Percentiles rank a stretch among this genome's conserved stretches.
These are phyloP conservation scores for Xylaria sp. DNA, from an alignment of 2,329 filamentous ascomycete species.

Conservation along the genomic window DNA sequence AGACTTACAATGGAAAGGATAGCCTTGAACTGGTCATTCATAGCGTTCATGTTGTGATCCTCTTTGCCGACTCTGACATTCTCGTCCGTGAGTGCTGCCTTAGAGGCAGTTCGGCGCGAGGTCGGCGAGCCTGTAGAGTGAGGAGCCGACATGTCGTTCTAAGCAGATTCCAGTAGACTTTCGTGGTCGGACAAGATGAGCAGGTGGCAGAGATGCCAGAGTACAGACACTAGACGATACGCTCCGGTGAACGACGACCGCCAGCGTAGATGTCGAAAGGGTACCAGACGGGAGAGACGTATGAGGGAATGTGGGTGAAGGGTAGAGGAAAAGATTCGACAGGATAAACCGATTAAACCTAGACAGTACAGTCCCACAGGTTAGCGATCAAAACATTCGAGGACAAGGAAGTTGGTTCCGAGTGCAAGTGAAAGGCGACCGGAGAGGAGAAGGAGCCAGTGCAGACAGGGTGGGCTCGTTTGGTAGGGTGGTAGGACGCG, in stretches of 20 bases:
- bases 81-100: constrained; percentile 34
- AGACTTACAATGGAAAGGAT: constrained; percentile 32
- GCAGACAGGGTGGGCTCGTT: background rate
- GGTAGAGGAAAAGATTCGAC: constrained; percentile 5
- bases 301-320: constrained; percentile 6
- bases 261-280: constrained; percentile 10
- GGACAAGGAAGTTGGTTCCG: constrained; percentile 13
- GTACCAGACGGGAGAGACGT: constrained; percentile 14
- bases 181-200: constrained; percentile 17
- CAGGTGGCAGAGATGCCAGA: constrained; percentile 30
- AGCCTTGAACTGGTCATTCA: constrained; percentile 29
- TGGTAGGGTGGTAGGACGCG: background rate
- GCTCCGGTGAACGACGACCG: constrained; percentile 21
- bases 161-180: constrained; percentile 1
- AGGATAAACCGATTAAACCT: constrained; percentile 7
- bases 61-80: constrained; percentile 37
- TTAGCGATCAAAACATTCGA: constrained; percentile 6
- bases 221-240: constrained; percentile 29
- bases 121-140: constrained; percentile 40
- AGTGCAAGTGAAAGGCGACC: constrained; percentile 6
- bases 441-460: constrained; percentile 12
- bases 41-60: constrained; percentile 30
- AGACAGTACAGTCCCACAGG: constrained; percentile 10
- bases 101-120: constrained; percentile 34
- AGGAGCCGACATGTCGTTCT: constrained; percentile 36